Evolutionary conservation across 805 yeast species (phyloP).

Genomic region (Starmerella powellii): DNA sequence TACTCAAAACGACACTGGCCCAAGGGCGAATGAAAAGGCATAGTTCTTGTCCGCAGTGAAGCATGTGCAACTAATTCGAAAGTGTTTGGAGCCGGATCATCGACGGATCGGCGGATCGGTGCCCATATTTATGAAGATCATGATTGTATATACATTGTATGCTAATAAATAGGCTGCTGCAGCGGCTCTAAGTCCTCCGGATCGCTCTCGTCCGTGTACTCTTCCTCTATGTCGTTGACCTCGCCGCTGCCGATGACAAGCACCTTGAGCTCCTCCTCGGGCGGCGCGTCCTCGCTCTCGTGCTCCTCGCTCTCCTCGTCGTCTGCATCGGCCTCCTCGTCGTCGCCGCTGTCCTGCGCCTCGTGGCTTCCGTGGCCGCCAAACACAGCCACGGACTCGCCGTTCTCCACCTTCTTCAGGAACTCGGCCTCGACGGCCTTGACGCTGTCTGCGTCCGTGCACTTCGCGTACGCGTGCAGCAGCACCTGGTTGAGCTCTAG

Average conservation of each 20-base stretch:
- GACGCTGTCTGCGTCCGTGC: conserved; percentile 72
- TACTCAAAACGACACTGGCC: too few relatives aligned
- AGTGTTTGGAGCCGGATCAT: too few relatives aligned
- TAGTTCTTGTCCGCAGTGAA: too few relatives aligned
- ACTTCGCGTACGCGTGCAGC: conserved; percentile 56
- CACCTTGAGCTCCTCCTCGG: conserved; percentile 11
- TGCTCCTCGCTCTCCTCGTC: conserved; percentile 25
- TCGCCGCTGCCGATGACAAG: conserved; percentile 23
- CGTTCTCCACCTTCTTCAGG: conserved; percentile 34
- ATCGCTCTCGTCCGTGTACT: conserved; percentile 11
- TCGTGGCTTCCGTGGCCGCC: conserved; percentile 27
- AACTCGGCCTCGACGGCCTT: conserved; percentile 61
- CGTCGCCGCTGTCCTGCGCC: conserved; percentile 29
- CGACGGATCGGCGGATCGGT: too few relatives aligned
- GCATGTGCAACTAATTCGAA: too few relatives aligned
- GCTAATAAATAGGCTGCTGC: not conserved
- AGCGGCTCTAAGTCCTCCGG: not conserved
- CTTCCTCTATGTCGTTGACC: conserved; percentile 13
- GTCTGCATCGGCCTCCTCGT: conserved; percentile 25
- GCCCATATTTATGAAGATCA: too few relatives aligned
- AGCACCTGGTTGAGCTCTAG: conserved; percentile 71
- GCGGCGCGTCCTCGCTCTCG: conserved; percentile 23
- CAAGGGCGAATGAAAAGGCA: too few relatives aligned
- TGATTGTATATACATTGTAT: too few relatives aligned
- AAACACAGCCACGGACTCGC: conserved; percentile 20